phyloP scores from a whole-genome alignment of 2,329 filamentous ascomycete genomes.

The Penicillium occitanis region DNA sequence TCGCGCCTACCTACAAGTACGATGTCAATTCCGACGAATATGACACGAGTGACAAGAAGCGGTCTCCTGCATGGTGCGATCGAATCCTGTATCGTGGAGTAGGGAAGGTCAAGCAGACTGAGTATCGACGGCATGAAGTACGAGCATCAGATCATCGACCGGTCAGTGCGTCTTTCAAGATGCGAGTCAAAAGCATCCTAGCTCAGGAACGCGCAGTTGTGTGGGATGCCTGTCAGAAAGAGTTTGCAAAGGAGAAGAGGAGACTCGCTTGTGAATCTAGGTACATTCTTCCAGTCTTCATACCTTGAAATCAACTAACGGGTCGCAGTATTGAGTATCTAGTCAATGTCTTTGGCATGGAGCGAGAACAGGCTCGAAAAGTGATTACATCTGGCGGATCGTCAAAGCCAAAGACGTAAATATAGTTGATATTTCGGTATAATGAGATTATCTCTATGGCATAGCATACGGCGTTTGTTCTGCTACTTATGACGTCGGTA shows the following conservation, averaged over 20 bases:
- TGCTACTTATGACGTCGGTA: not conserved
- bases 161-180: conserved; percentile 79
- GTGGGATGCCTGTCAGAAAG: conserved; percentile 72
- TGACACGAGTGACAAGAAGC: conserved; percentile 90
- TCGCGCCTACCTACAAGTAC: conserved; percentile 97
- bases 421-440: not conserved
- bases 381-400: conserved; percentile 37
- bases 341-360: conserved; percentile 60
- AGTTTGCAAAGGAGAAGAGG: conserved; percentile 70
- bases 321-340: conserved; percentile 61
- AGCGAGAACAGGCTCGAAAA: conserved; percentile 53
- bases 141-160: conserved; percentile 89
- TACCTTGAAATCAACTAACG: not conserved
- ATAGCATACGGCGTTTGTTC: conserved; percentile 3
- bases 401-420: conserved; percentile 15
- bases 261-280: conserved; percentile 70
- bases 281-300: conserved; percentile 55
- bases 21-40: conserved; percentile 94
- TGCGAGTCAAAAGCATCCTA: conserved; percentile 80
- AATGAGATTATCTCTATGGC: not conserved
- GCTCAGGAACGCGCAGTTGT: conserved; percentile 62
- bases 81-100: conserved; percentile 81
- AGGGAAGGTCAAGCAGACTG: conserved; percentile 79
- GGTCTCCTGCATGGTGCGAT: conserved; percentile 95
- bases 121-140: conserved; percentile 87